Conservation (phyloP, 768 basidiomycete genomes). For the Glaciozyma antarctica region DNA sequence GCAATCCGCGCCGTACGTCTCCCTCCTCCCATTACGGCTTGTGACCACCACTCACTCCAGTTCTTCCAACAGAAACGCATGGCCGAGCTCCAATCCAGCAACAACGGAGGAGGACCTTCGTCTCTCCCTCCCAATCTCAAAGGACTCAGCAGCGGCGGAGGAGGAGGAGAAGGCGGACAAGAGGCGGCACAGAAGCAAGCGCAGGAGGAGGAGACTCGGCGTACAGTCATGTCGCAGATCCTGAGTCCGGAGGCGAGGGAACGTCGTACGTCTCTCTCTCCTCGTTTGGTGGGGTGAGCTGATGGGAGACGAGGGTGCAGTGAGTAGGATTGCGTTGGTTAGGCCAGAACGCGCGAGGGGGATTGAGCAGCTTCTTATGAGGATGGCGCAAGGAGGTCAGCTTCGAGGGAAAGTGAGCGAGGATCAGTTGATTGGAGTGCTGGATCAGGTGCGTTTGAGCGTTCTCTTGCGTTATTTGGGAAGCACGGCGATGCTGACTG, state of each 20-base stretch:
- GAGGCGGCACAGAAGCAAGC: slow-evolving; percentile 51
- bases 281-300: not conserved
- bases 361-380: slow-evolving; percentile 64
- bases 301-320: slow-evolving; percentile 41
- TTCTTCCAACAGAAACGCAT: slow-evolving; percentile 34
- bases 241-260: slow-evolving; percentile 70
- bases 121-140: slow-evolving; percentile 13
- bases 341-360: slow-evolving; percentile 69
- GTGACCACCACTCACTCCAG: not conserved
- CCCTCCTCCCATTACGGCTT: not conserved
- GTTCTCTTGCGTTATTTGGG: no score
- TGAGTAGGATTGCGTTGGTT: slow-evolving; percentile 77
- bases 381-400: slow-evolving; percentile 78
- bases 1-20: slow-evolving; percentile 45
- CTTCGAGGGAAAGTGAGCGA: slow-evolving; percentile 67
- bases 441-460: slow-evolving; percentile 58
- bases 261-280: slow-evolving; percentile 49
- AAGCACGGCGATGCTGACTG: not conserved
- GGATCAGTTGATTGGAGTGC: slow-evolving; percentile 67
- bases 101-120: slow-evolving; percentile 1
- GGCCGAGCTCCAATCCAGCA: slow-evolving; percentile 41
- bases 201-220: slow-evolving; percentile 54
- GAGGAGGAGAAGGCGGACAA: slow-evolving; percentile 45
- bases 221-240: slow-evolving; percentile 67
- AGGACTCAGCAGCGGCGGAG: slow-evolving; percentile 24